phyloP scores from a whole-genome alignment of 306 rosid species.

The Vicia faba region DNA sequence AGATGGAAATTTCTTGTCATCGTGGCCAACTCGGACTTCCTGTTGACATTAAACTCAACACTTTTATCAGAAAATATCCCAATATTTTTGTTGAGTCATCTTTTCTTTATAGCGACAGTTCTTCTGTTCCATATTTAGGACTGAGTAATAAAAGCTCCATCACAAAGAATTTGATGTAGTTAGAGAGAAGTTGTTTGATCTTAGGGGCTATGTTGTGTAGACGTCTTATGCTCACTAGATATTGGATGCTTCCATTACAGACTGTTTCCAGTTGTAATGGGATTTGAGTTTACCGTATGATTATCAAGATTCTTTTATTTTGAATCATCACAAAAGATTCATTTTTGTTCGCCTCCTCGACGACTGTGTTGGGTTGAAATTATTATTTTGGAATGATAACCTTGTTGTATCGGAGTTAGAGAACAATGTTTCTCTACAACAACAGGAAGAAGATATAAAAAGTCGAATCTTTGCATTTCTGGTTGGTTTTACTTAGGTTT shows the following conservation, averaged over 20 bases:
- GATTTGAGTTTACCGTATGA: slow-evolving; percentile 87
- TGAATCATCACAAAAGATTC: slow-evolving; percentile 52
- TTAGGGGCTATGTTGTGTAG: too few species aligned
- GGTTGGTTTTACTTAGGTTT: slow-evolving; percentile 80
- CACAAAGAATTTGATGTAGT: too few species aligned
- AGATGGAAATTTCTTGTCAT: too few species aligned
- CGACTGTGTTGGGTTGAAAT: slow-evolving; percentile 70
- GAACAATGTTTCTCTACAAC: slow-evolving; percentile 59
- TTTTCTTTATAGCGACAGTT: too few species aligned
- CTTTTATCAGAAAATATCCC: too few species aligned
- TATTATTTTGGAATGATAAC: slow-evolving; percentile 62
- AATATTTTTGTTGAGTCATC: too few species aligned
- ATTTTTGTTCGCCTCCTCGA: slow-evolving; percentile 62
- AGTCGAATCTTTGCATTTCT: slow-evolving; percentile 72
- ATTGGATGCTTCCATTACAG: slow-evolving; percentile 71
- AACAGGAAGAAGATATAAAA: slow-evolving; percentile 54
- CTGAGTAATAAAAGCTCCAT: too few species aligned
- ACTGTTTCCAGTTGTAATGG: slow-evolving; percentile 85
- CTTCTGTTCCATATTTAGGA: too few species aligned
- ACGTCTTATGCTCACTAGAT: slow-evolving; percentile 76
- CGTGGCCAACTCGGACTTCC: too few species aligned
- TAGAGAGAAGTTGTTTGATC: too few species aligned
- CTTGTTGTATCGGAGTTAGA: slow-evolving; percentile 72
- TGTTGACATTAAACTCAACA: too few species aligned
- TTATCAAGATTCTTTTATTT: slow-evolving; percentile 62